Evolutionary conservation across 345 rosid species (phyloP), one percentile per base, ranked within the genome.

Genomic region (Pugionium cornutum): DNA sequence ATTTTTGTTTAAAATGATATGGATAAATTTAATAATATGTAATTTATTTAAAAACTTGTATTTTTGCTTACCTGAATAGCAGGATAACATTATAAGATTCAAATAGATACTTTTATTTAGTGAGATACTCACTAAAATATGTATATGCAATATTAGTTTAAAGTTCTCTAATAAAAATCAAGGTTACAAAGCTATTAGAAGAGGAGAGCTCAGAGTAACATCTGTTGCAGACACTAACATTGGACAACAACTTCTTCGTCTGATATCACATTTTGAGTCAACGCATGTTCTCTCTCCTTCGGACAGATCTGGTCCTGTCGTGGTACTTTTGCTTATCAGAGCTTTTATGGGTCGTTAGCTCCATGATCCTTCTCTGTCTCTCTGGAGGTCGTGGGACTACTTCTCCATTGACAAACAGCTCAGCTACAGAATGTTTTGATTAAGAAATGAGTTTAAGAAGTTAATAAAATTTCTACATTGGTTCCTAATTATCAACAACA

Each of bases 331-430:
- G 95, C 66, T 96, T 79, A 73, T 89, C 95, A 29, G 79, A 69
- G 37, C 83, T 85, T 78, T 89, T 82, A 68, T 85, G 96, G 4
- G 95, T 91, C 70, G 82, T 92, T 9, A 92, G 82, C n/a, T 92
- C 89, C n/a, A 78, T 89, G 64, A 92, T 94, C 81, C 90, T 85
- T 78, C 82, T 84, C 69, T 92, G 91, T 68, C 98, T 87, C 75
- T 92, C 98, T 2, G 98, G 96, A 8, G 96, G 53, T 62, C 98
- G 83, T 68, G 85, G 41, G 18, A 18, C 18, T 18, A 18, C 18
- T 18, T 18, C 18, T 18, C 18, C 18, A 18, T 18, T 18, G 18
- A 85, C 95, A 74, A 82, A 81, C 53, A 92, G 62, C 70, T 92
- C 98, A 73, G 92, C 98, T 92, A 81, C 80, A 85, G 62, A 18